These are phyloP conservation scores for Cucumis cinereus DNA, from an alignment of 306 rosid genomes.

Conservation along the genomic window DNA sequence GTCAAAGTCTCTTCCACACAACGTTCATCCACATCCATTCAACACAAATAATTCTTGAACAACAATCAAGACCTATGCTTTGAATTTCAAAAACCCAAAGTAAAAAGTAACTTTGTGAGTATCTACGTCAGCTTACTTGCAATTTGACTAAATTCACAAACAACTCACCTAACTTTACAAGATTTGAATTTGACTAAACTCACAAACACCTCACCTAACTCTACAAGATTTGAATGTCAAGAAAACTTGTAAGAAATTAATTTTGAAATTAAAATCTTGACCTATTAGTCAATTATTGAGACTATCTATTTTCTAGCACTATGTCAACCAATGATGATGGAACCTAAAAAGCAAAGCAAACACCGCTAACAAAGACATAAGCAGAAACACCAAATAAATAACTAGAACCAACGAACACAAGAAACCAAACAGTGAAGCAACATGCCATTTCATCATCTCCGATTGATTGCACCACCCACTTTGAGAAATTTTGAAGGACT, in stretches of 20 bases:
- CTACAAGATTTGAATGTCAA: no score
- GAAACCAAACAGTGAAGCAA: background rate
- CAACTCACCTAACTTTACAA: no score
- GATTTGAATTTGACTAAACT: no score
- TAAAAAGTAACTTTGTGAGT: no score
- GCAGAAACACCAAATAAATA: background rate
- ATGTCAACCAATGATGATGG: no score
- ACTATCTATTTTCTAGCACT: no score
- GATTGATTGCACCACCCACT: background rate
- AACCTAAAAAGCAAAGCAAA: background rate
- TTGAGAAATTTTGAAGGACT: background rate
- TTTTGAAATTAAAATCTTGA: no score
- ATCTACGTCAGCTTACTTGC: no score
- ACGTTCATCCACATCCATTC: background rate
- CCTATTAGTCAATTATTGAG: no score
- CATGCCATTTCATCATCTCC: background rate
- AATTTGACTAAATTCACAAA: no score
- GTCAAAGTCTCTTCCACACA: background rate
- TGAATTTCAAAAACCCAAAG: background rate
- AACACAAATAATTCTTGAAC: background rate
- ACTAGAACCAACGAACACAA: background rate
- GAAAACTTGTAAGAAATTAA: no score
- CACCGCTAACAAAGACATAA: background rate
- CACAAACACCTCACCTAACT: no score
- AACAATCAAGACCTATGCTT: background rate